phyloP scores from a whole-genome alignment of 331 rosid species.

The Prunus yedoensis region DNA sequence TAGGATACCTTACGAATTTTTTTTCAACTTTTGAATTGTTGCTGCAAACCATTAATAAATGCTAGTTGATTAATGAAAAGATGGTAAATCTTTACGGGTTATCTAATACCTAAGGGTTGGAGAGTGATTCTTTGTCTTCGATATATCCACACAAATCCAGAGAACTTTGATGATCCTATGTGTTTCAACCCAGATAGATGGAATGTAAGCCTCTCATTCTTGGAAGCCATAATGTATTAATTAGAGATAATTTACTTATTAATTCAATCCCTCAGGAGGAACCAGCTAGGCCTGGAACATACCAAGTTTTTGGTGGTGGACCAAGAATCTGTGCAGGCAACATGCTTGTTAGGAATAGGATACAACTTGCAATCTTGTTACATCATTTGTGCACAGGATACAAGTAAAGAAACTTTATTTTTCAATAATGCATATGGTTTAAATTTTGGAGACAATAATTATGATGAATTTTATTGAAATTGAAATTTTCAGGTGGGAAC shows the following conservation, averaged over 20 bases:
- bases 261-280: conserved; percentile 8
- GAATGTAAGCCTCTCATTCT: conserved; percentile 20
- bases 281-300: conserved; percentile 30
- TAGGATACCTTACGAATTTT: too few relatives aligned
- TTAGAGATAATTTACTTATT: too few relatives aligned
- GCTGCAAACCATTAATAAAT: too few relatives aligned
- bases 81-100: too few relatives aligned
- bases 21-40: too few relatives aligned
- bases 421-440: not conserved
- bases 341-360: conserved; percentile 34
- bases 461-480: not conserved
- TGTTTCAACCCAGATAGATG: conserved; percentile 45
- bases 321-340: conserved; percentile 48
- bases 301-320: conserved; percentile 43
- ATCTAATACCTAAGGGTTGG: conserved; percentile 34
- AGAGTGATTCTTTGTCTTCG: conserved; percentile 31
- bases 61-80: too few relatives aligned
- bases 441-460: not conserved
- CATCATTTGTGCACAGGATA: conserved; percentile 46
- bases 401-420: conserved; percentile 21
- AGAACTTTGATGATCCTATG: conserved; percentile 44
- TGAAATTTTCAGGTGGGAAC: conserved; percentile 30
- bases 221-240: not conserved
- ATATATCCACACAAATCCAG: conserved; percentile 32
- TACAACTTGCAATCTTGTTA: conserved; percentile 37